These are phyloP conservation scores for Saccharomyces hybrid DNA, from an alignment of 1,139 yeast genomes.

Conservation along the genomic window DNA sequence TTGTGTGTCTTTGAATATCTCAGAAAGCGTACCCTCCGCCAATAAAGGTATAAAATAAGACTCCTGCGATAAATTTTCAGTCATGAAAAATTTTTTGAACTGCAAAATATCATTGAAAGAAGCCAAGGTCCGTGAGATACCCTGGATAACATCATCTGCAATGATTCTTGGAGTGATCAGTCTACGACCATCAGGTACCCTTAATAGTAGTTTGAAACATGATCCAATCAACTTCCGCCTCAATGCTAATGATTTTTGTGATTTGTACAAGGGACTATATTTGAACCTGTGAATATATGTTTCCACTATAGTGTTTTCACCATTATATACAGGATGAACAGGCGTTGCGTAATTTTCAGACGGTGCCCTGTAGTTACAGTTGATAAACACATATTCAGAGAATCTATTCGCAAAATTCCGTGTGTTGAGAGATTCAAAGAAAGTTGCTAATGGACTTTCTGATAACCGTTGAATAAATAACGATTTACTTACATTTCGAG, in stretches of 20 bases:
- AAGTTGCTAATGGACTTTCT: constrained; percentile 20
- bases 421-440: constrained; percentile 17
- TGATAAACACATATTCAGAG: constrained; percentile 22
- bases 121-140: constrained; percentile 11
- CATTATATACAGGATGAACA: constrained; percentile 19
- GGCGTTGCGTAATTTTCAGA: constrained; percentile 5
- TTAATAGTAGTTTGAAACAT: constrained; percentile 15
- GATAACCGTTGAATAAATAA: constrained; percentile 12
- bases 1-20: constrained; percentile 4
- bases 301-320: constrained; percentile 14
- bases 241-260: constrained; percentile 18
- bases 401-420: constrained; percentile 11
- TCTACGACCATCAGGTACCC: constrained; percentile 17
- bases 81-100: constrained; percentile 19
- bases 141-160: constrained; percentile 11
- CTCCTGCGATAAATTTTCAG: constrained; percentile 11
- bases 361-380: constrained; percentile 13
- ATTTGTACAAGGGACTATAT: constrained; percentile 11
- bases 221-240: constrained; percentile 19
- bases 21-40: constrained; percentile 18
- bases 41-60: constrained; percentile 16
- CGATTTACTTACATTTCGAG: neutral
- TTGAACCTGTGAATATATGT: constrained; percentile 13
- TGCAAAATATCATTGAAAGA: constrained; percentile 14
- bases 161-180: constrained; percentile 13